Evolutionary conservation across 2,329 filamentous ascomycete genomes (phyloP).

Genomic region (Pyrenochaeta sp.): DNA sequence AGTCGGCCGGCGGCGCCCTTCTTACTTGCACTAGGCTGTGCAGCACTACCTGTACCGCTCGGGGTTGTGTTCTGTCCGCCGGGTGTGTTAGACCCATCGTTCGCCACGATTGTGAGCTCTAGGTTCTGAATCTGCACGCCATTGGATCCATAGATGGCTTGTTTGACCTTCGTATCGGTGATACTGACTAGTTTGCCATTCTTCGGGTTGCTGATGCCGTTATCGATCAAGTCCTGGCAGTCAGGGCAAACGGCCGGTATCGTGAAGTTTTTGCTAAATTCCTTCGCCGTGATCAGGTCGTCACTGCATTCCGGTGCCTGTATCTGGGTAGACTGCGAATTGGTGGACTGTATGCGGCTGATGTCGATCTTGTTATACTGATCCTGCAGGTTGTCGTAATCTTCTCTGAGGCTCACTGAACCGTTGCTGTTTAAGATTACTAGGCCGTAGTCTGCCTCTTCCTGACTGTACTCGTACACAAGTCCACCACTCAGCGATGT

Average conservation of each 20-base stretch:
- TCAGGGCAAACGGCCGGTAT: conserved; percentile 74
- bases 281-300: conserved; percentile 69
- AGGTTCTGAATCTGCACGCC: conserved; percentile 70
- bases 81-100: conserved; percentile 65
- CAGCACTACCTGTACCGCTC: conserved; percentile 17
- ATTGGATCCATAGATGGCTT: conserved; percentile 65
- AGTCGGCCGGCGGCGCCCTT: conserved; percentile 19
- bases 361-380: conserved; percentile 82
- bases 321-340: conserved; percentile 64
- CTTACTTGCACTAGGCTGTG: conserved; percentile 25
- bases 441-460: conserved; percentile 66
- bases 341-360: conserved; percentile 69
- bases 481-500: conserved; percentile 77
- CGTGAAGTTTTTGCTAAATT: conserved; percentile 82
- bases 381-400: conserved; percentile 72
- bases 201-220: conserved; percentile 73
- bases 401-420: conserved; percentile 53
- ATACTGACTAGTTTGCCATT: conserved; percentile 66
- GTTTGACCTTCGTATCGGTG: conserved; percentile 62
- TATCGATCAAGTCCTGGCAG: conserved; percentile 77
- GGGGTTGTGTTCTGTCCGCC: conserved; percentile 48
- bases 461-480: conserved; percentile 82
- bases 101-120: conserved; percentile 62
- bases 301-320: conserved; percentile 70
- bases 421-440: conserved; percentile 56